phyloP scores from a whole-genome alignment of 2,329 filamentous ascomycete species.

The Diaporthe australafricana region DNA sequence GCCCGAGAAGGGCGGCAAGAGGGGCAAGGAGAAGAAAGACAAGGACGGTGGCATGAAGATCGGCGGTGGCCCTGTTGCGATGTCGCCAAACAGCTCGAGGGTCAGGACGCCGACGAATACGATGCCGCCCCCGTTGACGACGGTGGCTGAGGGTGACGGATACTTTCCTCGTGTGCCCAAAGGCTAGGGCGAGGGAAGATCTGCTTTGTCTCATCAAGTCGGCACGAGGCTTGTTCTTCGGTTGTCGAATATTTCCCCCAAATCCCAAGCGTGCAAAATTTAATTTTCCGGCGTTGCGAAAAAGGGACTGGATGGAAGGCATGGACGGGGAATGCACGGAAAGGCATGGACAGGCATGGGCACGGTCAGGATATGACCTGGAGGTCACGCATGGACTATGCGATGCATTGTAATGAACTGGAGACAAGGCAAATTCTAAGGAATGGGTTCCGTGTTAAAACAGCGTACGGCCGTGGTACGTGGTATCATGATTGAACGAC shows the following conservation, averaged over 20 bases:
- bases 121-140: constrained; percentile 44
- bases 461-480: neutral
- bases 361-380: neutral
- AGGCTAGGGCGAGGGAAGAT: constrained; percentile 47
- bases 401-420: neutral
- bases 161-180: constrained; percentile 56
- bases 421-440: neutral
- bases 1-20: constrained; percentile 44
- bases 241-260: neutral
- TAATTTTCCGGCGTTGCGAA: neutral
- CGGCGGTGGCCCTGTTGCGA: constrained; percentile 40
- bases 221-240: neutral
- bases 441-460: neutral
- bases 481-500: constrained; percentile 20
- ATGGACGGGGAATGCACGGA: too few species aligned
- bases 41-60: constrained; percentile 36
- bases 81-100: constrained; percentile 60
- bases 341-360: neutral
- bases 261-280: constrained; percentile 27
- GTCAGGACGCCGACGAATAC: constrained; percentile 58
- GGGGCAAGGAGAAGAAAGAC: constrained; percentile 39
- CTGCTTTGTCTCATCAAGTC: neutral
- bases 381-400: neutral
- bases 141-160: constrained; percentile 48
- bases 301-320: constrained; percentile 7